Evolutionary conservation across 75 land plant genomes (phyloP).

Genomic region (Cupressus sempervirens): DNA sequence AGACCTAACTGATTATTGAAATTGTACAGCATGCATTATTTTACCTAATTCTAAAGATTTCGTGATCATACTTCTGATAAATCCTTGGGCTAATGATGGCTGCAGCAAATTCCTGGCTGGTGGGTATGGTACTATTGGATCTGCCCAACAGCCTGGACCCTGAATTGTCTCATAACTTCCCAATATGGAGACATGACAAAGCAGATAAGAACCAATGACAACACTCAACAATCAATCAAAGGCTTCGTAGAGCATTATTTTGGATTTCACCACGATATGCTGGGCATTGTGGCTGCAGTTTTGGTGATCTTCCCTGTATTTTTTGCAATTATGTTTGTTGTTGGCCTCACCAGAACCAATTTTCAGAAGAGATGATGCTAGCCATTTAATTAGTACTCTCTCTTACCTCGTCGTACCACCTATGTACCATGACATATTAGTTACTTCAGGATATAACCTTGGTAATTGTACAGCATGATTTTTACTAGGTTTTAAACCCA

Average conservation of each 20-base stretch:
- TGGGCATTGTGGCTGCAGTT: too few species aligned
- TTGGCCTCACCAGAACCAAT: constrained; percentile 57
- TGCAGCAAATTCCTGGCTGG: constrained; percentile 86
- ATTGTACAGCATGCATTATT: background rate
- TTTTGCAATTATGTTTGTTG: constrained; percentile 34
- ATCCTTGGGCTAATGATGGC: background rate
- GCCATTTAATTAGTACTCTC: too few species aligned
- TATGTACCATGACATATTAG: too few species aligned
- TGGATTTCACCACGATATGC: constrained; percentile 33
- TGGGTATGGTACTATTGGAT: constrained; percentile 34
- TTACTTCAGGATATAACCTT: too few species aligned
- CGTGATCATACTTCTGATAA: background rate
- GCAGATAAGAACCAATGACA: constrained; percentile 48
- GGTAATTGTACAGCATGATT: too few species aligned
- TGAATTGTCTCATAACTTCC: constrained; percentile 68
- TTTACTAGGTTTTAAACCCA: too few species aligned
- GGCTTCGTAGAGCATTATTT: constrained; percentile 40
- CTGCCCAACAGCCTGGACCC: constrained; percentile 86
- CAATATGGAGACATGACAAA: constrained; percentile 36
- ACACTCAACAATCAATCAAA: constrained; percentile 20
- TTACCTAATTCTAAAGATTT: background rate
- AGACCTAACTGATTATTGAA: background rate
- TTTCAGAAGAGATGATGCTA: constrained; percentile 61
- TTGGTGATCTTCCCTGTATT: too few species aligned
- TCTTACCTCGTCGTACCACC: too few species aligned